phyloP scores from a whole-genome alignment of 1,284 basidiomycete genomes.

The Puccinia polysora region DNA sequence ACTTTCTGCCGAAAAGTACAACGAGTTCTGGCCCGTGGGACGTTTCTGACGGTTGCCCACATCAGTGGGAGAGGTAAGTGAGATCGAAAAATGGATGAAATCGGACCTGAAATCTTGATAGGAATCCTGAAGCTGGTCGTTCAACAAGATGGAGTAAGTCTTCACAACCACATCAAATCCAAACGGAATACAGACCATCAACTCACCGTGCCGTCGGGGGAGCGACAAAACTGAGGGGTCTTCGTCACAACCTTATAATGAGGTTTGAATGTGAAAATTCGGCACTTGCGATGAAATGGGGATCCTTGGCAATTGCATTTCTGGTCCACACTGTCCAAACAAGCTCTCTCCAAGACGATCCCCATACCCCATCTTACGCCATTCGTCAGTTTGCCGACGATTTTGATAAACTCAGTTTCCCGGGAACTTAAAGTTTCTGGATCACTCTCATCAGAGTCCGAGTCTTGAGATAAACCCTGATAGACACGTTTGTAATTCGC shows the following conservation, averaged over 20 bases:
- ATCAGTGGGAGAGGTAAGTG: slow-evolving; percentile 62
- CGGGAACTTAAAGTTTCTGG: slow-evolving; percentile 24
- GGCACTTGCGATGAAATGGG: slow-evolving; percentile 71
- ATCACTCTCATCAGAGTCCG: slow-evolving; percentile 39
- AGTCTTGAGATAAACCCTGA: slow-evolving; percentile 25
- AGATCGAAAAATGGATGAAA: slow-evolving; percentile 88
- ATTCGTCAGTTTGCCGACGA: slow-evolving; percentile 76
- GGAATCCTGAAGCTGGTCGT: slow-evolving; percentile 62
- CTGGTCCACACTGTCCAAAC: slow-evolving; percentile 60
- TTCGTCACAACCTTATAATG: slow-evolving; percentile 73
- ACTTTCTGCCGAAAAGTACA: slow-evolving; percentile 80
- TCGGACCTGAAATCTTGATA: slow-evolving; percentile 86
- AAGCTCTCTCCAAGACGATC: slow-evolving; percentile 76
- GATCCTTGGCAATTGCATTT: slow-evolving; percentile 60
- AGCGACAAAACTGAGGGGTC: slow-evolving; percentile 56
- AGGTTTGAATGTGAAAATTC: slow-evolving; percentile 73
- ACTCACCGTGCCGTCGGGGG: slow-evolving; percentile 50
- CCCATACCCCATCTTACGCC: slow-evolving; percentile 90
- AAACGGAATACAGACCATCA: slow-evolving; percentile 57
- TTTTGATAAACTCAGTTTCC: slow-evolving; percentile 53
- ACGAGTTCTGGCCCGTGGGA: slow-evolving; percentile 61
- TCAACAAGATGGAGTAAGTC: not conserved
- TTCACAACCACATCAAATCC: not conserved
- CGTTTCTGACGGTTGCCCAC: slow-evolving; percentile 35
- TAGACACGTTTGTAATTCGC: slow-evolving; percentile 38